Evolutionary conservation across 257 asterid genomes (phyloP).

Genomic region (Scutellaria galericulata): DNA sequence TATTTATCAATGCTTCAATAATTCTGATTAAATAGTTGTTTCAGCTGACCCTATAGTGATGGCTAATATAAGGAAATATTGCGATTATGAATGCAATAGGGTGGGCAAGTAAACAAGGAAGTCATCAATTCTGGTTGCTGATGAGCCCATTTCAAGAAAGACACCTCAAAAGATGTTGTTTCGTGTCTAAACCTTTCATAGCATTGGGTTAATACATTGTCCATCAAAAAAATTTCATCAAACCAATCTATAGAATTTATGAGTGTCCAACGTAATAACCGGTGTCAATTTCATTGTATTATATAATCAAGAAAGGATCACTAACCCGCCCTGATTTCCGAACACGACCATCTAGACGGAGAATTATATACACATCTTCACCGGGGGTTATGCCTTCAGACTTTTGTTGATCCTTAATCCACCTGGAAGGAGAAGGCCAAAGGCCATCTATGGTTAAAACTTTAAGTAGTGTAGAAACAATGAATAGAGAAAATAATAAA

Average conservation of each 20-base stretch:
- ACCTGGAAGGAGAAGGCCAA: slow-evolving; percentile 54
- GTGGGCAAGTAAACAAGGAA: not conserved
- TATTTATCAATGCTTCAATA: not conserved
- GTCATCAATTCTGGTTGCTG: not conserved
- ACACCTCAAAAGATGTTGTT: not conserved
- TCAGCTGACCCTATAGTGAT: not conserved
- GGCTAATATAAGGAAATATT: not conserved
- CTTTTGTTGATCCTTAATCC: slow-evolving; percentile 92
- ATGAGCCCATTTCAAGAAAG: not conserved
- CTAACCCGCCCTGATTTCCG: slow-evolving; percentile 93
- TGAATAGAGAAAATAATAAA: not conserved
- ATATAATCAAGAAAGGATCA: slow-evolving; percentile 32
- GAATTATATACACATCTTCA: slow-evolving; percentile 90
- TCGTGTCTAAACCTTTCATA: slow-evolving; percentile 4
- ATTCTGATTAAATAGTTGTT: not conserved
- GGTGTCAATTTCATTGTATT: not conserved
- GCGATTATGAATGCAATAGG: not conserved
- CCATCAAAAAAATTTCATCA: not conserved
- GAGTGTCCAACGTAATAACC: not conserved
- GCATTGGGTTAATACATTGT: not conserved
- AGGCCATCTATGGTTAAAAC: not conserved
- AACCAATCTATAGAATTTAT: slow-evolving; percentile 4
- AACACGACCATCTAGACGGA: slow-evolving; percentile 97
- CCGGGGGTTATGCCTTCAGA: slow-evolving; percentile 92
- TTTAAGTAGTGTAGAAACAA: slow-evolving; percentile 9